Base-by-base conservation (phyloP, 371 early-diverging fungal genomes). In the Dinochytrium kinnereticum region DNA sequence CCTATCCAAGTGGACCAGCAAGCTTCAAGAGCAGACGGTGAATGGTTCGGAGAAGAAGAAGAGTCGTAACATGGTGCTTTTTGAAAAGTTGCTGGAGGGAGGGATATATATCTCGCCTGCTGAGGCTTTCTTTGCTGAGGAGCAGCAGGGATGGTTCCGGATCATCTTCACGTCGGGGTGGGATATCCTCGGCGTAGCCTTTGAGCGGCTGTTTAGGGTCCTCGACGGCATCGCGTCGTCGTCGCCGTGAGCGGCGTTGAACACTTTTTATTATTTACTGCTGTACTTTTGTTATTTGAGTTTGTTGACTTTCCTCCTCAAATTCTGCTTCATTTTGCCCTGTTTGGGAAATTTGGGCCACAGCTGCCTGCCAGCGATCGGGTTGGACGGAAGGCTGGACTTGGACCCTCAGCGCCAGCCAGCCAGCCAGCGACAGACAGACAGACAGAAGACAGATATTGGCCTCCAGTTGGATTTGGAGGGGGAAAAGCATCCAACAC, bases 91-190 rank as follows among this genome's bases (percentile, higher is more conserved):
- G 21, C 61, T 92, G 13, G 73, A 84, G 1, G 68, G 82, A 19
- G 88, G 88, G 0, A 86, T 92, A 0, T 92, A 89, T 68, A 73
- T 92, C 33, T 86, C 89, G 0, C 80, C 87, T n/a, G 92, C 92
- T 0, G 82, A 82, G 59, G 90, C 84, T 0, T 93, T 92, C 72
- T 87, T 84, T 67, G 75, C 84, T 1, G 69, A 78, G 5, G 80
- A 82, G 33, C 61, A 80, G 44, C 83, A 85, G 1, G 94, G 95
- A 0, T 92, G 85, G 79, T 90, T 91, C 77, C 85, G 95, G n/a
- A 53, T 92, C 59, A 83, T 86, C 7, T 87, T 88, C 68, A 76
- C 90, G 13, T 76, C 84, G 5, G 74, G 73, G 5, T 74, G 76
- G 72, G 80, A 83, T 10, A 74, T 79, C 67, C 51, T 91, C 57